These are phyloP conservation scores for Pythium catenulatum DNA, from an alignment of 352 stramenopile species.

Conservation along the genomic window DNA sequence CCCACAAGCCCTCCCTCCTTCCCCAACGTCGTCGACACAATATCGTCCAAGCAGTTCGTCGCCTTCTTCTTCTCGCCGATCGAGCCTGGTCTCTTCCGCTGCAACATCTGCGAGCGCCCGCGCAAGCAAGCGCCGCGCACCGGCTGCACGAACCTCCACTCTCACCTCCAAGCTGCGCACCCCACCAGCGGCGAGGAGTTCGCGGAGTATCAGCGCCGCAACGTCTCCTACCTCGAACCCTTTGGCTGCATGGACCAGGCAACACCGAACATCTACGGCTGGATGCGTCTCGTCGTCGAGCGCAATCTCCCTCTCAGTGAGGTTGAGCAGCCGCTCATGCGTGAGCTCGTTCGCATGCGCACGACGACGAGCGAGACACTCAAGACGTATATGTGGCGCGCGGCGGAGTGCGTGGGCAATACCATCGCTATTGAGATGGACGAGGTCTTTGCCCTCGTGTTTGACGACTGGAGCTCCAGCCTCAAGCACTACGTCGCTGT, in stretches of 20 bases:
- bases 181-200: background rate
- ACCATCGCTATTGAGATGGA: constrained; percentile 6
- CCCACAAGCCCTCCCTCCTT: background rate
- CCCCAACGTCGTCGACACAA: background rate
- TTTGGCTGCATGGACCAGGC: background rate
- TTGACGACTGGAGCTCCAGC: constrained; percentile 7
- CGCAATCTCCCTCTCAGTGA: constrained; percentile 20
- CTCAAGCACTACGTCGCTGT: background rate
- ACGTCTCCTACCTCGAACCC: background rate
- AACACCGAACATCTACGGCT: constrained; percentile 5
- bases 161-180: background rate
- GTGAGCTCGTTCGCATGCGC: constrained; percentile 1
- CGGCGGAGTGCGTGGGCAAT: background rate
- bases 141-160: constrained; percentile 15
- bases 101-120: background rate
- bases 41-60: background rate
- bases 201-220: background rate
- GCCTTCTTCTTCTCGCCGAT: background rate
- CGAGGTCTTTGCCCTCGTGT: background rate
- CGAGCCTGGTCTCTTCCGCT: background rate
- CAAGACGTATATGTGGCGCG: constrained; percentile 24
- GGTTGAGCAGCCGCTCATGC: background rate
- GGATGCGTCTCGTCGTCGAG: background rate
- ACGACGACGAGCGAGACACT: background rate
- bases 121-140: constrained; percentile 4